A percentile compares a stretch with the other conserved stretches of the same genome.
Evolutionary conservation across 1,284 basidiomycete genomes (phyloP).

Genomic region (Vanrija pseudolonga): DNA sequence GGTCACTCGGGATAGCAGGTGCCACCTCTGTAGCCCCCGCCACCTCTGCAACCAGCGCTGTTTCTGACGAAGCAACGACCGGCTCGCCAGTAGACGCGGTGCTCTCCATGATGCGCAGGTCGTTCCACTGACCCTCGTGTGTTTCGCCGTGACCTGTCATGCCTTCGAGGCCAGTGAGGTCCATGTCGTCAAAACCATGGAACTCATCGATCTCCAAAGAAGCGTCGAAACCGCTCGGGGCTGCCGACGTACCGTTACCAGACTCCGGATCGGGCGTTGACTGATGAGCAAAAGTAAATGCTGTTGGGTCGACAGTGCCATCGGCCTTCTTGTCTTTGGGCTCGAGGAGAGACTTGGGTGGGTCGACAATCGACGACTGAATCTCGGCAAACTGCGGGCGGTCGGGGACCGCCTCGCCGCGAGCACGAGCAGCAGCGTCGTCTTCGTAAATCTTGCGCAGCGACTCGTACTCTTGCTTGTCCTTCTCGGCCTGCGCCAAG

Average conservation of each 20-base stretch:
- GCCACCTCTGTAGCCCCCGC: no score
- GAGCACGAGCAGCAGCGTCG: conserved; percentile 56
- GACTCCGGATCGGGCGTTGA: conserved; percentile 12
- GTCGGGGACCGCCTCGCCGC: conserved; percentile 56
- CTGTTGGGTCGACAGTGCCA: conserved; percentile 10
- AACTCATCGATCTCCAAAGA: conserved; percentile 29
- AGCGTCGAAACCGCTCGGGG: conserved; percentile 9
- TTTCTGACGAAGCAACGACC: no score
- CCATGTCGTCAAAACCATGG: conserved; percentile 39
- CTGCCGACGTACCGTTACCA: neutral
- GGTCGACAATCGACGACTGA: conserved; percentile 15
- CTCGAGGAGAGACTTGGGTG: conserved; percentile 18
- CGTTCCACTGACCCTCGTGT: conserved; percentile 31
- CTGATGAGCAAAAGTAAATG: conserved; percentile 12
- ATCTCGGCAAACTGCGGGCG: conserved; percentile 52
- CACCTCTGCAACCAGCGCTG: no score
- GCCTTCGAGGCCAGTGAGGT: conserved; percentile 30
- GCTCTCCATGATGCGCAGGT: conserved; percentile 16
- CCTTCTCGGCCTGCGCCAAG: conserved; percentile 81
- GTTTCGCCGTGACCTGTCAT: conserved; percentile 21
- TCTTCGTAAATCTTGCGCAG: conserved; percentile 77
- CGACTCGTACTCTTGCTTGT: conserved; percentile 85
- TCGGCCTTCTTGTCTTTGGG: conserved; percentile 6
- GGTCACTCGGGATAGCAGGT: no score
- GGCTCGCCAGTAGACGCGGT: neutral